Base-by-base conservation (phyloP, 306 rosid species). In the Leucaena leucocephala region DNA sequence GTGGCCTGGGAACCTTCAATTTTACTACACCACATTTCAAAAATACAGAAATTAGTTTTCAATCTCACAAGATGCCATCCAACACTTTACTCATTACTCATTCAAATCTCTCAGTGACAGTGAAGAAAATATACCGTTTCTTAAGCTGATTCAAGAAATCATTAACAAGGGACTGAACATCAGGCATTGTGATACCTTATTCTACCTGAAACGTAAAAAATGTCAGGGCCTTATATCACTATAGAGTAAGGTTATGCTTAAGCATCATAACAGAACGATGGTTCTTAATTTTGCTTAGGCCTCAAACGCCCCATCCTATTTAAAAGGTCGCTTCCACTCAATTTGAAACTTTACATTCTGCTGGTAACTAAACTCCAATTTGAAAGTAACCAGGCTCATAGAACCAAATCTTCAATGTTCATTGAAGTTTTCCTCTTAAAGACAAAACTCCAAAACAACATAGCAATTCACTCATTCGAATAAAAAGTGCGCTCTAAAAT, bases 1-100 rank as follows among this genome's bases (percentile, higher is more conserved):
- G 6, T 91, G 84, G 92, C 93, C 81, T 84, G 94, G 14, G 98
- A 94, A 59, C 98, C 98, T 89, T 94, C 98, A 76, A 94, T 92
- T 84, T 92, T 91, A 68, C 97, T 94, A 85, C 73, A 84, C 75
- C 78, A 72, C 49, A 77, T 50, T 65, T 21, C 45, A 64, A 50
- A 45, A 7, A 54, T 3, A 22, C 54, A 71, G 8, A 64, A 44
- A 68, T 35, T 22, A 43, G 15, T 46, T 82, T 65, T 8, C n/a
- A 45, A 38, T 62, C 22, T 16, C 39, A 74, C 11, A 64, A 36
- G 49, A 59, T 48, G 15, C 46, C 52, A 66, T 69, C 78, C 66
- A 68, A 15, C 62, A 77, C 50, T 40, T 42, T 58, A 73, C 39
- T 27, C 27, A 27, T 27, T 27, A 27, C 27, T 63, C 74, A 67